phyloP scores from a whole-genome alignment of 148 eudicot species.

The Selenicereus undatus region DNA sequence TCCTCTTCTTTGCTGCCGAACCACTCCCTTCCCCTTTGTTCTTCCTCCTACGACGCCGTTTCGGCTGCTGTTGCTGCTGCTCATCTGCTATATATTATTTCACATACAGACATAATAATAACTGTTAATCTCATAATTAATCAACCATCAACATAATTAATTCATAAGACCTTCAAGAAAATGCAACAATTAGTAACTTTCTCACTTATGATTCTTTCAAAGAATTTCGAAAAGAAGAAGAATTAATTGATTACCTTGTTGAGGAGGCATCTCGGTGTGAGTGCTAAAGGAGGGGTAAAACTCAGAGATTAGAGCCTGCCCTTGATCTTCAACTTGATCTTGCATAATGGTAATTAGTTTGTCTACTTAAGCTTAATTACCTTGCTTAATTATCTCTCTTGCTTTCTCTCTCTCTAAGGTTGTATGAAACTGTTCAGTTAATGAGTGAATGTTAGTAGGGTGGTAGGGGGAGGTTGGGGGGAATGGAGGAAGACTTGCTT shows the following conservation, averaged over 20 bases:
- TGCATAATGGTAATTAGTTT: slow-evolving; percentile 31
- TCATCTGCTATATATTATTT: slow-evolving; percentile 5
- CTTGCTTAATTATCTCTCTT: background rate
- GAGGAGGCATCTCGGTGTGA: slow-evolving; percentile 41
- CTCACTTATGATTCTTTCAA: too few species aligned
- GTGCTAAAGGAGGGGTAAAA: slow-evolving; percentile 36
- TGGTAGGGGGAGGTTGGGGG: background rate
- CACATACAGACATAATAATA: background rate
- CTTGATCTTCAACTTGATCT: slow-evolving; percentile 36
- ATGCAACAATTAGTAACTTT: too few species aligned
- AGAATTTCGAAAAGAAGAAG: background rate
- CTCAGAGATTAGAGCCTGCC: slow-evolving; percentile 38
- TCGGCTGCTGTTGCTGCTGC: slow-evolving; percentile 13
- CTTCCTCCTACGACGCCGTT: slow-evolving; percentile 42
- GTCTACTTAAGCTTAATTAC: background rate
- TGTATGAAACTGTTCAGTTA: background rate
- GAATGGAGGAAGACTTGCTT: slow-evolving; percentile 6
- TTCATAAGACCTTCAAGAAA: too few species aligned
- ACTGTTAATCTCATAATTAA: background rate
- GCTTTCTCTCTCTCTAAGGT: background rate
- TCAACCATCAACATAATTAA: background rate
- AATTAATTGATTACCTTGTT: slow-evolving; percentile 24
- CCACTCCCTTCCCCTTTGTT: slow-evolving; percentile 21
- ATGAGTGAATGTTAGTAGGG: slow-evolving; percentile 3
- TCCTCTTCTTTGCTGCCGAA: slow-evolving; percentile 51